These are phyloP conservation scores for Avena eriantha DNA, from an alignment of 176 grass and related monocot species.

Conservation along the genomic window DNA sequence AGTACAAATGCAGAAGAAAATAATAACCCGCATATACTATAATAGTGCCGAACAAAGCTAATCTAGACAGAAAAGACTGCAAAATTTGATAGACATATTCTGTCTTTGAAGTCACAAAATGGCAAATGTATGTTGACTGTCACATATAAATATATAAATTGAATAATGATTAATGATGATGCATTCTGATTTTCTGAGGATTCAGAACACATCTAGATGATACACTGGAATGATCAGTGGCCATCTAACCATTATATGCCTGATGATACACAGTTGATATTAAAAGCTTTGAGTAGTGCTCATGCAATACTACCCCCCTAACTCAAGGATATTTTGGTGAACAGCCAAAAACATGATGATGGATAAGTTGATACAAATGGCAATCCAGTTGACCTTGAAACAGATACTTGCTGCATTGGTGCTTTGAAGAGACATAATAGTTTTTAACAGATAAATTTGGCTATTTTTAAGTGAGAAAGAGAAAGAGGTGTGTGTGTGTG, in stretches of 20 bases:
- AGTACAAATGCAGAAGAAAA: background rate
- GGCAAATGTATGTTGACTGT: background rate
- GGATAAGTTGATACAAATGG: background rate
- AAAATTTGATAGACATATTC: background rate
- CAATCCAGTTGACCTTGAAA: background rate
- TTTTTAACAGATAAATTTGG: background rate
- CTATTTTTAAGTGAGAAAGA: background rate
- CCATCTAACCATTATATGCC: background rate
- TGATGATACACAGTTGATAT: background rate
- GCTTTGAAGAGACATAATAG: background rate
- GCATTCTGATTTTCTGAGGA: background rate
- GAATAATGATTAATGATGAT: background rate
- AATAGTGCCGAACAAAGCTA: background rate
- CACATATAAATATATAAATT: background rate
- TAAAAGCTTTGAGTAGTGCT: background rate
- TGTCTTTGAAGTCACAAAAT: conserved; percentile 9
- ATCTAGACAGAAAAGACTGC: background rate
- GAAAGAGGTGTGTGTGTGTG: background rate
- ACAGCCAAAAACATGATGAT: background rate
- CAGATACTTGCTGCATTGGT: background rate
- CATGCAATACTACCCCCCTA: background rate
- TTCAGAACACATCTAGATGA: background rate
- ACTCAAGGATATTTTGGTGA: background rate
- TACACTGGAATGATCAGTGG: background rate
- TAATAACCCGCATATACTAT: conserved; percentile 8